These are phyloP conservation scores for Colletotrichum tofieldiae DNA, from an alignment of 2,329 filamentous ascomycete species.

Conservation along the genomic window DNA sequence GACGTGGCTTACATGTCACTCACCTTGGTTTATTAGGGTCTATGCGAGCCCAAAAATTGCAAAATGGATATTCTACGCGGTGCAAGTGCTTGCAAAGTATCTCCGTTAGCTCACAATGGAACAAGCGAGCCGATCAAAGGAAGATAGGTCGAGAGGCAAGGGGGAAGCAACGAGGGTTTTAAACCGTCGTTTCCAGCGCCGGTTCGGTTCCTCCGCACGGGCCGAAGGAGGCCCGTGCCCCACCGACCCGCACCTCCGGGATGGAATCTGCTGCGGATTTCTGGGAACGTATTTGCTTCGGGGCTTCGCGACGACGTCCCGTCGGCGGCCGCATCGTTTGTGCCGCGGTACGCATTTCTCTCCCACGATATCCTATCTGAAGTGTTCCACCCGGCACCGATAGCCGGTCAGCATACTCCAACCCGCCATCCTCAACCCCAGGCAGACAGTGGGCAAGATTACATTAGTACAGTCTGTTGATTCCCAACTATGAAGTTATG, in stretches of 20 bases:
- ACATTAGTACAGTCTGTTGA: background rate
- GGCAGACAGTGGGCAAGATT: background rate
- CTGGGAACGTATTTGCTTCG: conserved; percentile 41
- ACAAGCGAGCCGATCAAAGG: background rate
- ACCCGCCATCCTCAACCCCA: background rate
- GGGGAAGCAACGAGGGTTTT: conserved; percentile 30
- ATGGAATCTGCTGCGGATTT: conserved; percentile 44
- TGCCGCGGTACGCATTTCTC: background rate
- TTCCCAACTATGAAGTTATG: background rate
- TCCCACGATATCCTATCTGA: background rate
- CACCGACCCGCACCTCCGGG: conserved; percentile 40
- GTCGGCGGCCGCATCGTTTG: conserved; percentile 3
- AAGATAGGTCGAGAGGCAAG: background rate
- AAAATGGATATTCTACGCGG: background rate
- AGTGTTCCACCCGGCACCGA: background rate
- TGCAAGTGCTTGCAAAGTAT: background rate
- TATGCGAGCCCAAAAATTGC: background rate
- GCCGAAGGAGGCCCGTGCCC: conserved; percentile 40
- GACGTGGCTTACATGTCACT: conserved; percentile 28
- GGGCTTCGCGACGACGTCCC: conserved; percentile 28
- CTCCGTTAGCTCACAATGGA: background rate
- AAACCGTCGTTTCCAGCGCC: conserved; percentile 37
- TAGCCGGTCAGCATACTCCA: background rate
- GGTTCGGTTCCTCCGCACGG: conserved; percentile 34
- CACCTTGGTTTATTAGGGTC: background rate